Evolutionary conservation across 257 asterid genomes (phyloP), one percentile per base, ranked within the genome.

Genomic region (Pogostemon cablin): DNA sequence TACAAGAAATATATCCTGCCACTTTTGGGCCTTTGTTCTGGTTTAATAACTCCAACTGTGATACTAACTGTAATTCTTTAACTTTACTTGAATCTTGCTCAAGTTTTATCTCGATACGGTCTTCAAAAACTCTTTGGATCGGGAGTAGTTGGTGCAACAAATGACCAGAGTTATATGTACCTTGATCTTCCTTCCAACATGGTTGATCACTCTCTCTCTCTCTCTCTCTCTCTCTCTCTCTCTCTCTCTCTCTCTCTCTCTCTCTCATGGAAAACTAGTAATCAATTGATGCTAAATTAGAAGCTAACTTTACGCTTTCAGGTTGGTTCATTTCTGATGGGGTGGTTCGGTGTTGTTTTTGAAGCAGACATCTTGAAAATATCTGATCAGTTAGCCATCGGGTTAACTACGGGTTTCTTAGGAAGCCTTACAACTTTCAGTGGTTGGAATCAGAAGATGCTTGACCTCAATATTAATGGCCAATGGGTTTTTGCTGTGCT

Each of bases 351-450:
- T 7, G 90, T 90, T 15, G 95, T 88, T 54, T 91, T 91, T 62
- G 91, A 95, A 82, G 84, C 79, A 67, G 87, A 88, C 50, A 89
- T 91, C 60, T 9, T 75, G 41, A 78, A 81, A 56, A 50, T 88
- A 55, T 95, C 97, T 11, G 88, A 86, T n/a, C 87, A 85, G 57
- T 79, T 95, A 32, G 93, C 95, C 41, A 80, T 91, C 44, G 98
- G 95, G 60, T 77, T 95, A 70, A 50, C 95, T 55, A 95, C 98
- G 15, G 99, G 99, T 49, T 95, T 85, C 78, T 78, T 95, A 3
- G 97, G 99, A 77, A 91, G 99, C 84, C 90, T 95, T 10, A 91
- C 99, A 15, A 95, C 99, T 34, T 91, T 95, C 82, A 91, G 98
- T 63, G 98, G 99, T 39, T 91, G 99, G 99, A 95, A 95, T 59